Percentiles rank a stretch among this genome's conserved stretches.
These are phyloP conservation scores for Lagenidium giganteum DNA, from an alignment of 352 stramenopile species.

Conservation along the genomic window DNA sequence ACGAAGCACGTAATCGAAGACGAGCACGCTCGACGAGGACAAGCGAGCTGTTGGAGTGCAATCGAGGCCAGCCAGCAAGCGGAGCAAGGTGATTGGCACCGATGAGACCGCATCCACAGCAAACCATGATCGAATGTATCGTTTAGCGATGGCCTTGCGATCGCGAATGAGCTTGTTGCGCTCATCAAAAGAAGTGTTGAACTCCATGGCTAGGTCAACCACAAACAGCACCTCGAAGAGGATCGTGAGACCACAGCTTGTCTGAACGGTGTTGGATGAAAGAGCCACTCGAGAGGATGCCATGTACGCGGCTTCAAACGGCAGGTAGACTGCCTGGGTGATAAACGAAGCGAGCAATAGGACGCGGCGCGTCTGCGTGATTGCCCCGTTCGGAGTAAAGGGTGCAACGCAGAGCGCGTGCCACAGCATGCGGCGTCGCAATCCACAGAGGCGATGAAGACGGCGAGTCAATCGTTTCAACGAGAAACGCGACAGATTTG, in stretches of 20 bases:
- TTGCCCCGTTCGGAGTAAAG: slow-evolving; percentile 7
- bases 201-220: slow-evolving; percentile 12
- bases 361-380: slow-evolving; percentile 8
- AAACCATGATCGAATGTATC: slow-evolving; percentile 10
- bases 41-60: too few species aligned
- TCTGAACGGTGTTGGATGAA: neutral
- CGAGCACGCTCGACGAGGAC: slow-evolving; percentile 6
- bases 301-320: slow-evolving; percentile 15
- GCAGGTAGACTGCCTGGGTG: slow-evolving; percentile 11
- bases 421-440: too few species aligned
- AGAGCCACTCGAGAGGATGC: too few species aligned
- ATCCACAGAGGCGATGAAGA: too few species aligned
- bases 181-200: slow-evolving; percentile 15
- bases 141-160: slow-evolving; percentile 10
- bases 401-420: neutral
- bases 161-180: slow-evolving; percentile 11
- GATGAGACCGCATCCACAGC: too few species aligned
- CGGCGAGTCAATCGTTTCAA: too few species aligned
- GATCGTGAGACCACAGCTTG: slow-evolving; percentile 6
- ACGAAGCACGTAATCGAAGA: too few species aligned
- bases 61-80: too few species aligned
- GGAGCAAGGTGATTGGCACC: too few species aligned
- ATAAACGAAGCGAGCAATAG: slow-evolving; percentile 9
- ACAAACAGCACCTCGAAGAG: slow-evolving; percentile 13
- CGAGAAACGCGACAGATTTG: too few species aligned